phyloP scores from a whole-genome alignment of 352 stramenopile genomes.

The Globisporangium cystogenes region DNA sequence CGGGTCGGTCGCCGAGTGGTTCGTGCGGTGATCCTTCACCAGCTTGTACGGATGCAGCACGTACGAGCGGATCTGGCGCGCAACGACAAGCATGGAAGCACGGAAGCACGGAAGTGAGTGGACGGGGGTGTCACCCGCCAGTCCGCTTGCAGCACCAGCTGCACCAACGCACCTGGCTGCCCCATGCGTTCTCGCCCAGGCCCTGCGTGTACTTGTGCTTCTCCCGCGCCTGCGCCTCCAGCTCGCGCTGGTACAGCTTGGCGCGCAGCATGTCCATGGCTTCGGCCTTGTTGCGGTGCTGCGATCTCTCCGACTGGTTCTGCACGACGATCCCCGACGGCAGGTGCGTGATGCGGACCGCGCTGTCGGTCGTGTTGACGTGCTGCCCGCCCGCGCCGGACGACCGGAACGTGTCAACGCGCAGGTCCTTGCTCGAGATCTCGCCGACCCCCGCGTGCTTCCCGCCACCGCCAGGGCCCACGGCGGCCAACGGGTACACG shows the following conservation, averaged over 20 bases:
- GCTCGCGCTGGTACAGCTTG: conserved; percentile 65
- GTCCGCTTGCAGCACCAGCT: conserved; percentile 1
- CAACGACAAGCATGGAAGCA: neutral
- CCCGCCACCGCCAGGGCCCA: conserved; percentile 11
- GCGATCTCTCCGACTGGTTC: conserved; percentile 92
- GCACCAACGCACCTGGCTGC: conserved; percentile 52
- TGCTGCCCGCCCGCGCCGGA: conserved; percentile 94
- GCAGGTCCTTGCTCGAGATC: conserved; percentile 83
- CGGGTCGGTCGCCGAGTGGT: conserved; percentile 85
- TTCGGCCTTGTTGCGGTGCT: conserved; percentile 92
- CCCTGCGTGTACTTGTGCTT: conserved; percentile 56
- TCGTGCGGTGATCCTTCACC: conserved; percentile 95
- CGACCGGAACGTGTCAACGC: conserved; percentile 92
- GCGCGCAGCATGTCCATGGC: conserved; percentile 83
- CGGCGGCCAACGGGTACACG: conserved; percentile 56
- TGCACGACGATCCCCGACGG: conserved; percentile 93
- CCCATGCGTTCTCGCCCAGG: conserved; percentile 74
- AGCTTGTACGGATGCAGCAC: conserved; percentile 97
- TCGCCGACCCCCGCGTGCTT: conserved; percentile 29
- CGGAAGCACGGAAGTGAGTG: conserved; percentile 1
- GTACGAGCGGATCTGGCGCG: conserved; percentile 94
- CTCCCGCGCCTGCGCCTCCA: conserved; percentile 39
- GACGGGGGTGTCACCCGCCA: neutral
- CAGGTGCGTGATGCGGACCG: conserved; percentile 94
- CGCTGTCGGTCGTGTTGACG: conserved; percentile 97